phyloP scores from a whole-genome alignment of 176 grass and related monocot genomes.

The Bolboschoenus planiculmis region DNA sequence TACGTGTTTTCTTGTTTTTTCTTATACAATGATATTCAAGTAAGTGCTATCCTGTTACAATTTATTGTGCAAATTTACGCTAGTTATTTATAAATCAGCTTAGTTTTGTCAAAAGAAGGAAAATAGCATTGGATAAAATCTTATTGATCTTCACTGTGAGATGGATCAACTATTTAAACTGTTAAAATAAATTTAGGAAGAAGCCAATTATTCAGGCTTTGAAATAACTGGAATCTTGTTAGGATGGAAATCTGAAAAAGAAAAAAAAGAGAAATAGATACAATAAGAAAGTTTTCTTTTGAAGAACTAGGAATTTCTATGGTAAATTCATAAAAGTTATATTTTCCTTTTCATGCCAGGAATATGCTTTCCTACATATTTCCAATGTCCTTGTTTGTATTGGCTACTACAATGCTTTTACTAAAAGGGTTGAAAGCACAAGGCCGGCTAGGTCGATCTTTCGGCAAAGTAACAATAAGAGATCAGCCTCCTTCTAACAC shows the following conservation, averaged over 20 bases:
- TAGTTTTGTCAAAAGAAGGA: neutral
- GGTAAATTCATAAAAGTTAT: neutral
- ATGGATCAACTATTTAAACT: neutral
- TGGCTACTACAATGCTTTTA: conserved; percentile 72
- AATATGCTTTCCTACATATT: conserved; percentile 76
- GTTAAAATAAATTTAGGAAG: neutral
- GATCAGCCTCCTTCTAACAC: conserved; percentile 94
- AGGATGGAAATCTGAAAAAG: neutral
- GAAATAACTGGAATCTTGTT: neutral
- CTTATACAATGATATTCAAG: conserved; percentile 70
- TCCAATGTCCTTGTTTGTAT: conserved; percentile 48
- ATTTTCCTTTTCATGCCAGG: conserved; percentile 35
- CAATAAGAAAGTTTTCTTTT: neutral
- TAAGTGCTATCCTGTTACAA: conserved; percentile 22
- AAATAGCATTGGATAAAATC: neutral
- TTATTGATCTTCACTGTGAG: neutral
- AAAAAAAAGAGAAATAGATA: neutral
- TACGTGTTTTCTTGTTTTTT: conserved; percentile 63
- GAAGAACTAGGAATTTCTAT: neutral
- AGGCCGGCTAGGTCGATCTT: conserved; percentile 81
- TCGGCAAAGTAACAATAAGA: conserved; percentile 79
- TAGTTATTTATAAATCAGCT: neutral
- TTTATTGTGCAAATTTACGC: conserved; percentile 17
- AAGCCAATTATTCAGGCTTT: neutral
- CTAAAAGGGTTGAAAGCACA: conserved; percentile 82